Evolutionary conservation across 1,139 yeast genomes (phyloP), one percentile per base, ranked within the genome.

Genomic region (Suhomyces wounanorum): DNA sequence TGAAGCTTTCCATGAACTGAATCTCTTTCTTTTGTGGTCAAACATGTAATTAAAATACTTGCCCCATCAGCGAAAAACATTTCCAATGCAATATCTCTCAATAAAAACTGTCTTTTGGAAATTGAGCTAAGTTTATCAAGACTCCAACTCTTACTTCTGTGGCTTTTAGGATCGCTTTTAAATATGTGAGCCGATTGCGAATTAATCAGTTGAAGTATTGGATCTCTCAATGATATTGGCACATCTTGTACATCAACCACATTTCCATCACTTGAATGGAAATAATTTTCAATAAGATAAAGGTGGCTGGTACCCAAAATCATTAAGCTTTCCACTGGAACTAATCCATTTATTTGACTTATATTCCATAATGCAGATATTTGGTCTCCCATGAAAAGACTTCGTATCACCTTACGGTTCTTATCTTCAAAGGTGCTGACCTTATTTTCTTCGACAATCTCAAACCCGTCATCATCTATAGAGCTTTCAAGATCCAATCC

Each of bases 11-110:
- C 65, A 63, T 81, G 81, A 9, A 87, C 77, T 0, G 69, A 55
- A 61, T 89, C 89, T 52, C 96, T 70, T 35, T 76, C 78, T 40
- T 67, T 72, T 1, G 75, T 69, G 25, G 77, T 72, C 30, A 78
- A 66, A 45, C 87, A 81, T 0, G 91, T 87, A 2, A 85, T 71
- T 51, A 87, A 67, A 36, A 84, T 75, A 56, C 88, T 84, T 3
- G 85, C 81, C 0, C 95, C 96, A 64, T 86, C 85, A 30, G 78
- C 77, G 64, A 88, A 87, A 57, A 88, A 84, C 64, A 89, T 69
- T 60, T 89, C 97, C 40, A 89, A 62, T 0, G 92, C 96, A 48
- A 86, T 87, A 64, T 89, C 95, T 50, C 96, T 69, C 18, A 89
- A 72, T 23, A 89, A 65, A 59, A 89, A 89, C 43, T 87, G 90